A percentile compares a stretch with the other conserved stretches of the same genome.
Conservation (phyloP, 1,284 basidiomycete species). For the Laetiporus sulphureus region DNA sequence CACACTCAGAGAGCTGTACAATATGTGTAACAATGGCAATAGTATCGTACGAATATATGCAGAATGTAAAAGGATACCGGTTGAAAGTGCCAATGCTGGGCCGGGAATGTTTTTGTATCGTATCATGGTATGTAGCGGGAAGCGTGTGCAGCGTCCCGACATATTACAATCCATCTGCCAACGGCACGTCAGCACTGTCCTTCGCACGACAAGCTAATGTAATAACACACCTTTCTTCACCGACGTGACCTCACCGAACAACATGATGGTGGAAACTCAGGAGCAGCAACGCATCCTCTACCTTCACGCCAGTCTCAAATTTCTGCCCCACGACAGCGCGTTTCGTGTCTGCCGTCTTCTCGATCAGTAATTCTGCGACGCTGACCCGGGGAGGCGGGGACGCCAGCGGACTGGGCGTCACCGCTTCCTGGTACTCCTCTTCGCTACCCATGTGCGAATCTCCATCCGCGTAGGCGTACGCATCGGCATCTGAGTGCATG, state of each 20-base stretch:
- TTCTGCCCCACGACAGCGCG: slow-evolving; percentile 10
- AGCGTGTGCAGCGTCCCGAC: background rate
- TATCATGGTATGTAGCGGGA: no score
- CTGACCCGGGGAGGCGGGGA: slow-evolving; percentile 36
- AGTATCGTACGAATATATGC: no score
- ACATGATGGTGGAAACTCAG: slow-evolving; percentile 64
- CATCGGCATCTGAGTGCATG: slow-evolving; percentile 12
- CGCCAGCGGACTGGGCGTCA: slow-evolving; percentile 58
- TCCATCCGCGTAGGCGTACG: slow-evolving; percentile 22
- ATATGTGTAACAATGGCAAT: no score
- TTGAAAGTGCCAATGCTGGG: no score
- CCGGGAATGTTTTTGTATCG: no score
- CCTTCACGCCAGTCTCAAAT: slow-evolving; percentile 34
- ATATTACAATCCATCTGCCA: background rate
- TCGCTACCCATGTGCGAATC: slow-evolving; percentile 54
- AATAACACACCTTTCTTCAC: slow-evolving; percentile 5
- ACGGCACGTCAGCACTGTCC: background rate
- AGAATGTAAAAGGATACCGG: no score
- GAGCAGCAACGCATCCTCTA: slow-evolving; percentile 62
- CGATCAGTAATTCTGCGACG: slow-evolving; percentile 13
- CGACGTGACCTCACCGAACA: slow-evolving; percentile 36
- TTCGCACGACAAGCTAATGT: background rate
- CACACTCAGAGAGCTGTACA: no score
- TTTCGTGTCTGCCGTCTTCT: slow-evolving; percentile 1
- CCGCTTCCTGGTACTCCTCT: slow-evolving; percentile 58